Percentiles rank a stretch among this genome's conserved stretches.
phyloP scores from a whole-genome alignment of 176 grass and related monocot genomes.

The Ampelocalamus luodianensis region DNA sequence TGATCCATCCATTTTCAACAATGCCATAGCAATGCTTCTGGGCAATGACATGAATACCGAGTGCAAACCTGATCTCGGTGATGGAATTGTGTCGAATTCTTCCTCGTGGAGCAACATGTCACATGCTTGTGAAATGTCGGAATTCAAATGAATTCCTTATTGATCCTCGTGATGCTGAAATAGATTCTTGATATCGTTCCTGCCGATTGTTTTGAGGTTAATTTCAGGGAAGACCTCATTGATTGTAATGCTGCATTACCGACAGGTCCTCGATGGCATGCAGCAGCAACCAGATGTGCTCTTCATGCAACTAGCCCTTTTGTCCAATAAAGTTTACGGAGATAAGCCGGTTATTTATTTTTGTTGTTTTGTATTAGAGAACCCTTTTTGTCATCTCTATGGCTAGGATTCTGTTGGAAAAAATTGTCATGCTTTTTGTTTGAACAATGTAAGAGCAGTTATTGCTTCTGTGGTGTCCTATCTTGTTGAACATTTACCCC shows the following conservation, averaged over 20 bases:
- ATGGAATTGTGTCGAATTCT: constrained; percentile 39
- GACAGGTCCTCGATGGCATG: constrained; percentile 29
- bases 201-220: constrained; percentile 44
- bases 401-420: constrained; percentile 30
- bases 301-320: constrained; percentile 46
- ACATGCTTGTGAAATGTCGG: constrained; percentile 61
- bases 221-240: constrained; percentile 29
- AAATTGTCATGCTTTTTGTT: constrained; percentile 43
- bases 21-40: constrained; percentile 67
- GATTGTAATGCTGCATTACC: constrained; percentile 39
- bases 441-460: constrained; percentile 42
- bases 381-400: constrained; percentile 49
- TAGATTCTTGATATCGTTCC: constrained; percentile 30
- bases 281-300: constrained; percentile 31
- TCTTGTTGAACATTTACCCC: constrained; percentile 2
- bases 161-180: background rate
- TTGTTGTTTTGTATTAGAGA: constrained; percentile 38
- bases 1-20: constrained; percentile 57
- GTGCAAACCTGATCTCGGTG: constrained; percentile 45
- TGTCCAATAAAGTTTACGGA: constrained; percentile 54
- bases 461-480: constrained; percentile 23
- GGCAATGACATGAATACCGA: constrained; percentile 51
- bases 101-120: constrained; percentile 69
- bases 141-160: constrained; percentile 58
- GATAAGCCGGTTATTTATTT: constrained; percentile 47